Conservation (phyloP, 2,329 filamentous ascomycete species). For the Diaporthe capsici region DNA sequence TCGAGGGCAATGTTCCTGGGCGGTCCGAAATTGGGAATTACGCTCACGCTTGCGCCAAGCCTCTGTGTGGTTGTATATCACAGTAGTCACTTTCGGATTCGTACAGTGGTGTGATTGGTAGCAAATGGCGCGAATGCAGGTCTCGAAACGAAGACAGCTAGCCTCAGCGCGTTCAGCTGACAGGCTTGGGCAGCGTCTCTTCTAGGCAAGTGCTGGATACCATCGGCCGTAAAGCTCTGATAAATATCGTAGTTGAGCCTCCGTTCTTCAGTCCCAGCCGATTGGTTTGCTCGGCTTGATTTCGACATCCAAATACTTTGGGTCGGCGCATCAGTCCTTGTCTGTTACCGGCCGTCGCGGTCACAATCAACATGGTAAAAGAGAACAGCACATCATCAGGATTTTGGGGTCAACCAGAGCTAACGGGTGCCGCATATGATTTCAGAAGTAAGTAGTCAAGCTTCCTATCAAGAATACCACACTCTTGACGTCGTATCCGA, state of each 20-base stretch:
- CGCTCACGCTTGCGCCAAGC: not conserved
- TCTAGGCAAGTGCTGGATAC: not conserved
- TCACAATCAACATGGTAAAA: not conserved
- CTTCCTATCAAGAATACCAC: not conserved
- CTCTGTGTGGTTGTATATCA: too few species aligned
- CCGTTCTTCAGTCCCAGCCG: not conserved
- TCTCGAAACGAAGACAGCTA: not conserved
- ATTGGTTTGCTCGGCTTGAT: not conserved
- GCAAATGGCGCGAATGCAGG: not conserved
- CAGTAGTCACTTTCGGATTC: not conserved
- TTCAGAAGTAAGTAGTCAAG: constrained; percentile 35
- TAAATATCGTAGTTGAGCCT: not conserved
- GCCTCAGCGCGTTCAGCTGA: not conserved
- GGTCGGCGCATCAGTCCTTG: too few species aligned
- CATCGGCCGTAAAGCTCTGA: not conserved
- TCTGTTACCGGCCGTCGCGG: not conserved
- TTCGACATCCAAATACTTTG: not conserved
- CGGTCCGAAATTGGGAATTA: too few species aligned
- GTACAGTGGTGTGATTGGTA: not conserved
- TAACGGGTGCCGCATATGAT: constrained; percentile 35
- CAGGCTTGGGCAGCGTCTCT: not conserved
- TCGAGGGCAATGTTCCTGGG: not conserved
- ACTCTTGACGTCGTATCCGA: not conserved
- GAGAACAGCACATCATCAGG: not conserved
- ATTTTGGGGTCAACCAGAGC: constrained; percentile 28